phyloP scores from a whole-genome alignment of 306 rosid genomes.

The Casuarina cunninghamiana region DNA sequence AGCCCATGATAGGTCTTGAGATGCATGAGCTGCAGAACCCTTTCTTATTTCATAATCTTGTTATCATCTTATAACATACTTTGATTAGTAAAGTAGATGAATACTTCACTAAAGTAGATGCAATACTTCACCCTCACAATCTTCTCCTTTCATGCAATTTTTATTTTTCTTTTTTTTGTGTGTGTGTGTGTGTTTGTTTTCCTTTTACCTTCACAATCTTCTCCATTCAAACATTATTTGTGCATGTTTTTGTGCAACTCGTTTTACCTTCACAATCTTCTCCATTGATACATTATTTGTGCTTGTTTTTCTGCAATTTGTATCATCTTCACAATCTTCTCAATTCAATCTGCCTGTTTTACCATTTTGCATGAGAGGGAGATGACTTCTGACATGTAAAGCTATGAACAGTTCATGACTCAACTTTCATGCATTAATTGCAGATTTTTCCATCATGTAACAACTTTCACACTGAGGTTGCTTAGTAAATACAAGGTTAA shows the following conservation, averaged over 20 bases:
- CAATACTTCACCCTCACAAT: neutral
- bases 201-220: neutral
- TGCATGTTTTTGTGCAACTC: neutral
- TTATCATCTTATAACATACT: neutral
- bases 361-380: neutral
- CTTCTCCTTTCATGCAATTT: neutral
- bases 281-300: neutral
- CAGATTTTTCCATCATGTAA: slow-evolving; percentile 12
- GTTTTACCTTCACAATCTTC: neutral
- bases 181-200: no score
- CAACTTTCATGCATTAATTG: neutral
- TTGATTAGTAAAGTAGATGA: neutral
- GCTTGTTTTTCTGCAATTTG: neutral
- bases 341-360: neutral
- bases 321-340: neutral
- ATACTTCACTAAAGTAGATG: neutral
- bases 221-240: neutral
- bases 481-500: slow-evolving; percentile 4
- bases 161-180: no score
- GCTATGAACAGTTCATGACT: neutral
- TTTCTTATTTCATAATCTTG: neutral
- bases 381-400: neutral
- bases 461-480: slow-evolving; percentile 10
- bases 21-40: neutral
- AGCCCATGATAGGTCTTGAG: neutral